These are phyloP conservation scores for Aspergillus hiratsukae DNA, from an alignment of 2,329 filamentous ascomycete species.

Conservation along the genomic window DNA sequence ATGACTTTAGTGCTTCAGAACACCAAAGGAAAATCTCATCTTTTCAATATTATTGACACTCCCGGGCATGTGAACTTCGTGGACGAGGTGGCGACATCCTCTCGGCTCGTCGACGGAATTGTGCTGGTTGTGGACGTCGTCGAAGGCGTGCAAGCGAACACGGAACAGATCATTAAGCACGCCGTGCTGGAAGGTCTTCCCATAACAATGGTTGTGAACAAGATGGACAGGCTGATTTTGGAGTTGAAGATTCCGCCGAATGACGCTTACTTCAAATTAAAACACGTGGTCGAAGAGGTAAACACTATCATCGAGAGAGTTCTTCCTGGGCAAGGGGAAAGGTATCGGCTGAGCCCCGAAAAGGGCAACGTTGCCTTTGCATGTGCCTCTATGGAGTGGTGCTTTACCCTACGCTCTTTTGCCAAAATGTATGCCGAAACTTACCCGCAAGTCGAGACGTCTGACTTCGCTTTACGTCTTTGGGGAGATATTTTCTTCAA, in stretches of 20 bases:
- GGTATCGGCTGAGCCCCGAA: constrained; percentile 81
- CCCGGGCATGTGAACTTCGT: constrained; percentile 98
- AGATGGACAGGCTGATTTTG: constrained; percentile 91
- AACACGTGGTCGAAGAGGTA: constrained; percentile 97
- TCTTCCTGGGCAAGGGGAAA: constrained; percentile 73
- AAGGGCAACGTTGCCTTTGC: constrained; percentile 98
- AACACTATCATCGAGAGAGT: constrained; percentile 92
- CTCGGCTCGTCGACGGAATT: constrained; percentile 84
- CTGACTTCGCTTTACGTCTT: constrained; percentile 77
- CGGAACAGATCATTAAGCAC: constrained; percentile 95
- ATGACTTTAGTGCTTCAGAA: constrained; percentile 90
- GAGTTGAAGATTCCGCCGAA: constrained; percentile 90
- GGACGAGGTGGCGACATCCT: constrained; percentile 85
- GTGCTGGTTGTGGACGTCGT: constrained; percentile 94
- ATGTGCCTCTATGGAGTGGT: constrained; percentile 91
- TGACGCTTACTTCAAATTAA: constrained; percentile 98
- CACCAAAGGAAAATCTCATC: constrained; percentile 88
- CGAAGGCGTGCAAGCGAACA: constrained; percentile 97
- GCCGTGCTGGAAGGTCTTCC: constrained; percentile 86
- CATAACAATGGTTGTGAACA: constrained; percentile 88
- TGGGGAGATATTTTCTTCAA: constrained; percentile 99
- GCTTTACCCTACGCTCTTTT: constrained; percentile 90
- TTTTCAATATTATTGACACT: constrained; percentile 92
- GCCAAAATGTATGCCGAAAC: constrained; percentile 93
- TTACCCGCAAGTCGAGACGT: constrained; percentile 73